Conservation (phyloP, 2,329 filamentous ascomycete genomes). For the Plectosphaerella sp. region DNA sequence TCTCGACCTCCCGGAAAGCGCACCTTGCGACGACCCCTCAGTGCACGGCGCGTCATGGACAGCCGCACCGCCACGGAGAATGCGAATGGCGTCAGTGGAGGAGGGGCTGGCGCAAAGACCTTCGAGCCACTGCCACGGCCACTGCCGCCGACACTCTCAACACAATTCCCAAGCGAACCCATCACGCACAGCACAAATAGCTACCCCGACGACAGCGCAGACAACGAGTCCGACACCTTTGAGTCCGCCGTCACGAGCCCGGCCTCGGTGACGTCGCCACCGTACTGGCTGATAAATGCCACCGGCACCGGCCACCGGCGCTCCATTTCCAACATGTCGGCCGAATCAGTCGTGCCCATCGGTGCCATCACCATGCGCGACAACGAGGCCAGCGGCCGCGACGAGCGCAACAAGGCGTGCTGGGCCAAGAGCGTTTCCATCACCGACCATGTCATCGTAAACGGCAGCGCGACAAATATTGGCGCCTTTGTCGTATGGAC, state of each 20-base stretch:
- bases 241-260: slow-evolving; percentile 9
- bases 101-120: no score
- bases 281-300: slow-evolving; percentile 32
- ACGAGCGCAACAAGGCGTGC: slow-evolving; percentile 52
- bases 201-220: background rate
- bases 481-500: slow-evolving; percentile 98
- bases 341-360: slow-evolving; percentile 41
- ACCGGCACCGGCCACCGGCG: slow-evolving; percentile 29
- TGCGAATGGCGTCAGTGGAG: no score
- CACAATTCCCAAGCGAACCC: background rate
- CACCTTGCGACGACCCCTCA: no score
- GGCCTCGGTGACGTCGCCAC: slow-evolving; percentile 30
- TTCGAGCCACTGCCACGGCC: background rate
- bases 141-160: background rate
- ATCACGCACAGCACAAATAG: background rate
- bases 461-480: slow-evolving; percentile 51
- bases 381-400: slow-evolving; percentile 50
- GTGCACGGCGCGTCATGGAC: no score
- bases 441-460: slow-evolving; percentile 51
- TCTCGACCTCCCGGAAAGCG: no score
- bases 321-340: slow-evolving; percentile 38
- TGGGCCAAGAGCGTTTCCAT: slow-evolving; percentile 63
- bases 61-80: no score
- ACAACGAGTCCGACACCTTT: background rate
- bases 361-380: slow-evolving; percentile 59